Base-by-base conservation (phyloP, 2,329 filamentous ascomycete species). In the Fusarium sp. region DNA sequence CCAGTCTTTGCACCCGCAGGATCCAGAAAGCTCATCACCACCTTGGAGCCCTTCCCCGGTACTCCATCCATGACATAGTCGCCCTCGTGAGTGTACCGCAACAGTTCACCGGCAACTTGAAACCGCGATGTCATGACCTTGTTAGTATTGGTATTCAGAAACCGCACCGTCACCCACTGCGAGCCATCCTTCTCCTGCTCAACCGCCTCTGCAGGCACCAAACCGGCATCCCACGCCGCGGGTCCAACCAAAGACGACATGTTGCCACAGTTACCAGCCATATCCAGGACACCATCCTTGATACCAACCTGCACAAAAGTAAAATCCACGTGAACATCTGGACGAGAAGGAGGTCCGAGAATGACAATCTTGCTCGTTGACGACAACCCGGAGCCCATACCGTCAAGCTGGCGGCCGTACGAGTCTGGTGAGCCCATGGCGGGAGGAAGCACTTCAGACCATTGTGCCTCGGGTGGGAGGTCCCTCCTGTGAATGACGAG, bases 251-350 rank as follows among this genome's bases (percentile, higher is more conserved):
- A 87, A 45, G 88, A 87, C 7, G 86, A 89, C 91, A 94, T 92
- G 79, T 94, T 94, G n/a, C 93, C 93, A 78, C 92, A 94, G 76
- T 94, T 94, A 27, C 92, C 90, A 0, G 90, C 89, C 76, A 89
- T 87, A 76, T 94, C 92, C 3, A 94, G 85, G 35, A 84, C 82
- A 6, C 84, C 83, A 74, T 91, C 87, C 62, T 88, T 87, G 63
- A 94, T 88, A 4, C 92, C 92, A 8, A 94, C 84, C 42, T 91
- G 90, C 2, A 92, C 89, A 78, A 94, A 94, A 0, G 92, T 94
- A 77, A 92, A 94, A 68, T 93, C 90, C 14, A 94, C 85, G 72
- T 93, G 89, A 0, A 87, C 87, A 29, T 86, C 87, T 0, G 80
- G 69, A 18, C 85, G 82, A 31, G 81, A 78, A 4, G 90, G 86